phyloP scores from a whole-genome alignment of 495 filamentous ascomycete species.

The Aspergillus carlsbadensis region DNA sequence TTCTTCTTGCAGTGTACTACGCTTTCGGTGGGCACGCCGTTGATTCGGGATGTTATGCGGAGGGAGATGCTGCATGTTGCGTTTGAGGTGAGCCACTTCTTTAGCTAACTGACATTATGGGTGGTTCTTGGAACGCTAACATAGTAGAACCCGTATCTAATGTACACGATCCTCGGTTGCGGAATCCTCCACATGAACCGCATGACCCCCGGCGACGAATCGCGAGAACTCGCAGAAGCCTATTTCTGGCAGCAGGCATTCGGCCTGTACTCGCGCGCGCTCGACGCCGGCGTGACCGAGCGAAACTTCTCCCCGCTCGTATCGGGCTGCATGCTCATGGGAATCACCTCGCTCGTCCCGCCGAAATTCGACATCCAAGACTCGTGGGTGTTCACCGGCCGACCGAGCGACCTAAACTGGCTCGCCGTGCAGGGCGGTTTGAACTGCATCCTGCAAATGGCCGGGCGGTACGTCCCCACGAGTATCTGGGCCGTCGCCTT shows the following conservation, averaged over 20 bases:
- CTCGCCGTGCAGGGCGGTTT: conserved; percentile 41
- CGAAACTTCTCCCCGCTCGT: conserved; percentile 38
- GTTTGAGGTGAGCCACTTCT: conserved; percentile 29
- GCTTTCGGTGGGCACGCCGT: conserved; percentile 27
- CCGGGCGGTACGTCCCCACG: conserved; percentile 25
- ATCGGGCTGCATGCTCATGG: conserved; percentile 42
- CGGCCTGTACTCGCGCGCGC: conserved; percentile 28
- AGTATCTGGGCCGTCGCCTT: conserved; percentile 41
- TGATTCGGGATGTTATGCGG: conserved; percentile 33
- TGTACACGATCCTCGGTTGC: conserved; percentile 44
- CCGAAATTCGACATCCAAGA: conserved; percentile 34
- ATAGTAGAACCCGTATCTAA: conserved; percentile 37
- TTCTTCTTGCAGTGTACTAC: conserved; percentile 34
- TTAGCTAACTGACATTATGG: not conserved
- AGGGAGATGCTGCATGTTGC: conserved; percentile 40
- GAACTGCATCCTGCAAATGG: conserved; percentile 29
- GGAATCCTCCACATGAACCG: conserved; percentile 42
- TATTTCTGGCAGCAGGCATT: conserved; percentile 43
- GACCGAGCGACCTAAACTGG: conserved; percentile 40
- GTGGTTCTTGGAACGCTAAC: not conserved
- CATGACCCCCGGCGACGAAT: conserved; percentile 18
- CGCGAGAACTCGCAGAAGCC: conserved; percentile 33
- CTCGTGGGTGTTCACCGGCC: conserved; percentile 43
- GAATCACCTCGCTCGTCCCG: conserved; percentile 35
- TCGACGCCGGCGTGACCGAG: conserved; percentile 21